Conservation (phyloP, 169 alveolate species). For the Eimeria acervulina region DNA sequence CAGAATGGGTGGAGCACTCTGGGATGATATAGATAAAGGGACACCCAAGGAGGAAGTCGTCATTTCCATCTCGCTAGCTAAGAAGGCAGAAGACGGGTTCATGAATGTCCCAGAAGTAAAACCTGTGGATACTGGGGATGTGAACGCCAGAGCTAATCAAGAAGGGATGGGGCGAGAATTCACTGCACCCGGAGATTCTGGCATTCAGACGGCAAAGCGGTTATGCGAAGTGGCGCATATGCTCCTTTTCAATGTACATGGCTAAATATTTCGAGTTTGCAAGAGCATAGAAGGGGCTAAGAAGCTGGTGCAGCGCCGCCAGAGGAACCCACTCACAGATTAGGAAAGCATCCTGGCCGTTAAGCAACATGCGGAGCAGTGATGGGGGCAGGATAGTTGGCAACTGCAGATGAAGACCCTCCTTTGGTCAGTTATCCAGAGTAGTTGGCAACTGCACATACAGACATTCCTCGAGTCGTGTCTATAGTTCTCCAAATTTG, state of each 20-base stretch:
- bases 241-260: not conserved
- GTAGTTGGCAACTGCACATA: not conserved
- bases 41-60: not conserved
- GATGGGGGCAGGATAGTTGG: too few species aligned
- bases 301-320: not conserved
- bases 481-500: not conserved
- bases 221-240: not conserved
- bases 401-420: too few species aligned
- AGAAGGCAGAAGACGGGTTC: not conserved
- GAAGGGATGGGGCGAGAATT: not conserved
- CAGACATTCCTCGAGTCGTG: not conserved
- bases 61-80: not conserved
- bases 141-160: not conserved
- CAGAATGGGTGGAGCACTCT: not conserved
- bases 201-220: not conserved
- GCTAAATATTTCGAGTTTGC: not conserved
- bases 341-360: not conserved
- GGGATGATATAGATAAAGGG: not conserved
- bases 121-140: not conserved
- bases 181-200: not conserved
- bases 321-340: not conserved
- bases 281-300: not conserved
- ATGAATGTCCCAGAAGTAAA: not conserved
- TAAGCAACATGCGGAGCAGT: not conserved
- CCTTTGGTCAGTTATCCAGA: too few species aligned